Evolutionary conservation across 768 basidiomycete genomes (phyloP).

Genomic region (Lactarius sanguifluus): DNA sequence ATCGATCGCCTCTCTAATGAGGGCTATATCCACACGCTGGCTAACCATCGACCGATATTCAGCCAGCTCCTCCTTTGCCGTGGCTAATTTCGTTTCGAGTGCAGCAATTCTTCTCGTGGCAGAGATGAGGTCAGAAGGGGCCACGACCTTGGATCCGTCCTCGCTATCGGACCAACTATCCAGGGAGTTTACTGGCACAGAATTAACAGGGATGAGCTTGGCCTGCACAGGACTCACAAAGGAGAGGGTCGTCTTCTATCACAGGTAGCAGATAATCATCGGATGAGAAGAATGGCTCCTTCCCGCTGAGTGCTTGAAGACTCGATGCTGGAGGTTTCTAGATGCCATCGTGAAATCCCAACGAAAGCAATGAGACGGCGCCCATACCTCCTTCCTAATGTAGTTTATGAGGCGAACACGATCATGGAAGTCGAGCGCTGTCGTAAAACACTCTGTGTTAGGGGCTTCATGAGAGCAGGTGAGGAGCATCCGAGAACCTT

Average conservation of each 20-base stretch:
- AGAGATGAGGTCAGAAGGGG: constrained; percentile 36
- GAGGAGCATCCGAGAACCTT: constrained; percentile 44
- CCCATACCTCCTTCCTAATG: constrained; percentile 70
- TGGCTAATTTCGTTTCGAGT: constrained; percentile 62
- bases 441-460: constrained; percentile 14
- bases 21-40: constrained; percentile 49
- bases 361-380: background rate
- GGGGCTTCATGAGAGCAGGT: constrained; percentile 1
- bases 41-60: constrained; percentile 63
- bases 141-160: constrained; percentile 39
- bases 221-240: constrained; percentile 60
- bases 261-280: constrained; percentile 84
- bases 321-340: constrained; percentile 48
- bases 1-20: constrained; percentile 44
- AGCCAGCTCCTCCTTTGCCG: constrained; percentile 56
- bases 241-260: constrained; percentile 82
- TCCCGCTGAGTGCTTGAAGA: constrained; percentile 50
- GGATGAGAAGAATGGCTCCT: constrained; percentile 62
- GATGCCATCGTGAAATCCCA: background rate
- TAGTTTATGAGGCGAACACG: constrained; percentile 84
- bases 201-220: constrained; percentile 8
- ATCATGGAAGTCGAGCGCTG: constrained; percentile 77
- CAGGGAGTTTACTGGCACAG: constrained; percentile 51
- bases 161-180: constrained; percentile 82
- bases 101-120: constrained; percentile 50